phyloP scores from a whole-genome alignment of 352 stramenopile species.

The Globisporangium canariense region DNA sequence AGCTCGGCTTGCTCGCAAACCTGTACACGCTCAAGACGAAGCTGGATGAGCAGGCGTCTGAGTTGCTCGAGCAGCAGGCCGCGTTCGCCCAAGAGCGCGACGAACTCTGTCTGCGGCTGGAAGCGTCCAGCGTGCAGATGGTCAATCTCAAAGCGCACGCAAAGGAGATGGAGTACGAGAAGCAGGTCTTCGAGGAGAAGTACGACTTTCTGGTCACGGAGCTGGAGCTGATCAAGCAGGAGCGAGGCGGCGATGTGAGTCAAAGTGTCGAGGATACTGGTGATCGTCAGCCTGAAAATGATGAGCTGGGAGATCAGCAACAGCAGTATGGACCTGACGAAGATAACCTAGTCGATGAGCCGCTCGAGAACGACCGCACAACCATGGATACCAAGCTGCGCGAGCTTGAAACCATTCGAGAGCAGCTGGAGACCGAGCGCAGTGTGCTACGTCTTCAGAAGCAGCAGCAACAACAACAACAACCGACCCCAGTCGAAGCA shows the following conservation, averaged over 20 bases:
- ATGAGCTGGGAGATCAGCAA: neutral
- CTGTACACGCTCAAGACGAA: constrained; percentile 25
- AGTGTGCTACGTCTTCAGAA: neutral
- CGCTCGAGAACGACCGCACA: neutral
- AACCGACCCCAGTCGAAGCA: neutral
- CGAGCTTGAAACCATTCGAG: constrained; percentile 15
- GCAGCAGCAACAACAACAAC: neutral
- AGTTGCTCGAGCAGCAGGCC: constrained; percentile 23
- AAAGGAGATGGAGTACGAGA: constrained; percentile 27
- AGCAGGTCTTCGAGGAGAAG: constrained; percentile 33
- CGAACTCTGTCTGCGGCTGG: constrained; percentile 16
- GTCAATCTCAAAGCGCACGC: constrained; percentile 6
- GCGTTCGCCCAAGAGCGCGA: constrained; percentile 18
- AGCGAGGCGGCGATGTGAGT: constrained; percentile 19
- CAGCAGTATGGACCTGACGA: neutral
- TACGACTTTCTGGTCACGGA: constrained; percentile 30
- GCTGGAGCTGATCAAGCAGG: constrained; percentile 28
- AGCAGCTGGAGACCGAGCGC: constrained; percentile 13
- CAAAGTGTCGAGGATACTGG: neutral
- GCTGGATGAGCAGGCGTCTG: constrained; percentile 14
- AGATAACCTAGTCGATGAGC: neutral
- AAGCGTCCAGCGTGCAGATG: constrained; percentile 18
- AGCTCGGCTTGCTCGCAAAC: constrained; percentile 23
- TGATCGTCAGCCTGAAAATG: neutral
- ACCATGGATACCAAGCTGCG: constrained; percentile 5